These are phyloP conservation scores for Peronospora farinosa DNA, from an alignment of 352 stramenopile species.

Conservation along the genomic window DNA sequence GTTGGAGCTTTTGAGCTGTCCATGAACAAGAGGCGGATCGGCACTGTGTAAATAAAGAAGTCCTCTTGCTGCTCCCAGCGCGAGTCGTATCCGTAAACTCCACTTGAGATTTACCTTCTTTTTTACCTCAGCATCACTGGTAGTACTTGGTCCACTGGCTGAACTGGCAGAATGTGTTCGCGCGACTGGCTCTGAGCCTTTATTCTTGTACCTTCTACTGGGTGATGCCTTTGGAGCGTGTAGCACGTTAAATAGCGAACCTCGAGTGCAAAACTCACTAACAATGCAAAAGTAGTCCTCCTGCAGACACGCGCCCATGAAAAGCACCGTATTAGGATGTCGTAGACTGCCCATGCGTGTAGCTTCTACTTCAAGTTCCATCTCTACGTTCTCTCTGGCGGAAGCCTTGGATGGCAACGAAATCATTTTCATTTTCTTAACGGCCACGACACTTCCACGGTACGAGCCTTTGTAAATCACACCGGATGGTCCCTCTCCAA, in stretches of 20 bases:
- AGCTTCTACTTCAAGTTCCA: conserved; percentile 75
- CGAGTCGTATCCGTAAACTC: conserved; percentile 75
- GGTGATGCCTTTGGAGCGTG: conserved; percentile 40
- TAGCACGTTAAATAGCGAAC: conserved; percentile 94
- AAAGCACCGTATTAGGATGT: conserved; percentile 98
- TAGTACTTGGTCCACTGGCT: conserved; percentile 12
- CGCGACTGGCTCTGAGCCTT: conserved; percentile 20
- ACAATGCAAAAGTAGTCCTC: conserved; percentile 95
- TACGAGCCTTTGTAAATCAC: conserved; percentile 85
- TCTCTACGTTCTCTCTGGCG: conserved; percentile 70
- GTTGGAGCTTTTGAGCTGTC: conserved; percentile 84
- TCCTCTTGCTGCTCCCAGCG: conserved; percentile 65
- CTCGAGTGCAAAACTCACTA: conserved; percentile 91
- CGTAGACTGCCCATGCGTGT: conserved; percentile 87
- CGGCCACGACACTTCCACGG: conserved; percentile 72
- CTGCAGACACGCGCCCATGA: conserved; percentile 95
- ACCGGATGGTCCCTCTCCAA: conserved; percentile 72
- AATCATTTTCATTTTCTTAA: conserved; percentile 86
- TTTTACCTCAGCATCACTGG: conserved; percentile 25
- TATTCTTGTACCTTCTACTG: conserved; percentile 24
- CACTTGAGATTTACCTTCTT: conserved; percentile 71
- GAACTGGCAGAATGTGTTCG: conserved; percentile 17
- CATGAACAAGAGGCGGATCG: conserved; percentile 77
- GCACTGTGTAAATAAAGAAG: conserved; percentile 82
- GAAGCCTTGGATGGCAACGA: conserved; percentile 45